Conservation (phyloP, 1,139 yeast genomes). For the Candida buenavistaensis region DNA sequence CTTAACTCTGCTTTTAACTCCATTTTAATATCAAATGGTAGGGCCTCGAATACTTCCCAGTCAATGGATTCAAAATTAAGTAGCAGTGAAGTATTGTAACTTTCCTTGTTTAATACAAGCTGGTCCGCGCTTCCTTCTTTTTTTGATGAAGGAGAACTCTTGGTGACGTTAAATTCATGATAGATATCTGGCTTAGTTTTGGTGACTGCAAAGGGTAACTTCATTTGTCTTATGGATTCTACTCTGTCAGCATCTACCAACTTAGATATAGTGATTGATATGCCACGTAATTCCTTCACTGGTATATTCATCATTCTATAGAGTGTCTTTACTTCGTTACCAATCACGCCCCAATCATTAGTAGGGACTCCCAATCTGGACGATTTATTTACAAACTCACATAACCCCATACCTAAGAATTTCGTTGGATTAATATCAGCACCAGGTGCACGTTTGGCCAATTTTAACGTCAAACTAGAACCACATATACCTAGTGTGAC, state of each 20-base stretch:
- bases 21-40: slow-evolving; percentile 52
- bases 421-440: slow-evolving; percentile 80
- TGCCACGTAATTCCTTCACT: slow-evolving; percentile 72
- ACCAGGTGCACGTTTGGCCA: slow-evolving; percentile 61
- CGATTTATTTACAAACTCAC: slow-evolving; percentile 64
- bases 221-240: slow-evolving; percentile 37
- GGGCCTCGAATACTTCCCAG: slow-evolving; percentile 52
- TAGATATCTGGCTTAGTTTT: slow-evolving; percentile 7
- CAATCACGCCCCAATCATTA: slow-evolving; percentile 59
- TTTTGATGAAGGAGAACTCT: too few species aligned
- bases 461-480: slow-evolving; percentile 57
- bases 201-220: slow-evolving; percentile 32
- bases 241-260: slow-evolving; percentile 41
- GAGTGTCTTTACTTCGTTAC: slow-evolving; percentile 59
- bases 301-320: slow-evolving; percentile 59
- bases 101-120: slow-evolving; percentile 5
- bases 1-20: slow-evolving; percentile 50
- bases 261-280: slow-evolving; percentile 67
- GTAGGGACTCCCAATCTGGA: slow-evolving; percentile 66
- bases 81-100: slow-evolving; percentile 1
- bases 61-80: slow-evolving; percentile 35
- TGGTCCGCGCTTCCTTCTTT: too few species aligned
- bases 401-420: slow-evolving; percentile 78
- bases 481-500: slow-evolving; percentile 51
- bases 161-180: slow-evolving; percentile 17